phyloP scores from a whole-genome alignment of 2,329 filamentous ascomycete species.

The Colletotrichum karsti region DNA sequence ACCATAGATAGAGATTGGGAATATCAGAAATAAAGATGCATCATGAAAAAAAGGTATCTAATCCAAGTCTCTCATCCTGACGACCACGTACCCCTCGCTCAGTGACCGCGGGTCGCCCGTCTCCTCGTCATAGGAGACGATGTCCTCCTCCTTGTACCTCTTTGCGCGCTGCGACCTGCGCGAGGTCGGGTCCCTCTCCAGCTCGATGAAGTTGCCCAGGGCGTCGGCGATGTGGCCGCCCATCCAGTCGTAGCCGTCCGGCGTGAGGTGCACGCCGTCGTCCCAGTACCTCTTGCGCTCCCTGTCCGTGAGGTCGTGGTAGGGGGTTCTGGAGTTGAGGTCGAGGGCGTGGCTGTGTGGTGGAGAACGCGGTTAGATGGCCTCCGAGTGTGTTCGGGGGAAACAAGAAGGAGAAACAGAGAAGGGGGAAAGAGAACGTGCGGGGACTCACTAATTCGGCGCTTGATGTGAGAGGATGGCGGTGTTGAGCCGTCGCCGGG shows the following conservation, averaged over 20 bases:
- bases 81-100: slow-evolving; percentile 62
- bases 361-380: too few species aligned
- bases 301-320: slow-evolving; percentile 53
- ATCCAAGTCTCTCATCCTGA: slow-evolving; percentile 60
- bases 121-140: slow-evolving; percentile 57
- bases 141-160: slow-evolving; percentile 46
- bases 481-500: slow-evolving; percentile 58
- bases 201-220: slow-evolving; percentile 52
- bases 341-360: slow-evolving; percentile 69
- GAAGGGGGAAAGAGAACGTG: background rate
- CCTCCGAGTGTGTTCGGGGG: too few species aligned
- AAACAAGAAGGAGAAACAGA: background rate
- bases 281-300: slow-evolving; percentile 64
- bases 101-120: slow-evolving; percentile 53
- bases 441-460: slow-evolving; percentile 64
- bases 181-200: slow-evolving; percentile 19
- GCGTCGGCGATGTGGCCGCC: slow-evolving; percentile 63
- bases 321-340: slow-evolving; percentile 63
- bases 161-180: slow-evolving; percentile 37
- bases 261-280: slow-evolving; percentile 67
- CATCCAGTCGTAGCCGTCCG: slow-evolving; percentile 69
- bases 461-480: slow-evolving; percentile 58
- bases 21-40: background rate
- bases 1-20: background rate
- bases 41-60: slow-evolving; percentile 38